phyloP scores from a whole-genome alignment of 163 green algal species.

The Picocystis sp. region DNA sequence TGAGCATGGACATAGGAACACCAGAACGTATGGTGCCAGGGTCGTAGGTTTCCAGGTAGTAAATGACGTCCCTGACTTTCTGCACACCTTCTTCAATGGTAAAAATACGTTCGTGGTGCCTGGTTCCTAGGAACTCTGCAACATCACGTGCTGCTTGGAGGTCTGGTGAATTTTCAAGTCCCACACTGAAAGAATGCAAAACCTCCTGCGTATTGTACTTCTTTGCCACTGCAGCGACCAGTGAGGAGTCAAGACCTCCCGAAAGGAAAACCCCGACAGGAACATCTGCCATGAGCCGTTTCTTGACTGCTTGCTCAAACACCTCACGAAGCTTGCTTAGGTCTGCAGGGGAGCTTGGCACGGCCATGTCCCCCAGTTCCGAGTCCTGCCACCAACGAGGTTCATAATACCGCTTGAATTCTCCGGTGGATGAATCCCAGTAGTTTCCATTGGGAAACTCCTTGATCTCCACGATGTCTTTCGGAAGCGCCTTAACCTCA shows the following conservation, averaged over 20 bases:
- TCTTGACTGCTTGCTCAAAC: slow-evolving; percentile 5
- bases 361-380: not conserved
- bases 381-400: slow-evolving; percentile 1
- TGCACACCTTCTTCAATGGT: slow-evolving; percentile 3
- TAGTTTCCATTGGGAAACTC: not conserved
- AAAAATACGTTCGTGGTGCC: slow-evolving; percentile 2
- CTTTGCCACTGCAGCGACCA: not conserved
- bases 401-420: slow-evolving; percentile 6
- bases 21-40: slow-evolving; percentile 2
- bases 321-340: slow-evolving; percentile 1
- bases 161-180: not conserved
- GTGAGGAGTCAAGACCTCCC: slow-evolving; percentile 5
- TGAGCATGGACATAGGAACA: slow-evolving; percentile 6
- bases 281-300: slow-evolving; percentile 7
- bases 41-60: slow-evolving; percentile 4
- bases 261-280: slow-evolving; percentile 3
- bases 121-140: slow-evolving; percentile 2
- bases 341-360: slow-evolving; percentile 3
- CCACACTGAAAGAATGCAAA: slow-evolving; percentile 3
- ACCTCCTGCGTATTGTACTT: slow-evolving; percentile 1
- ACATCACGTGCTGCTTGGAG: not conserved
- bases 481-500: slow-evolving; percentile 6
- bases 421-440: not conserved
- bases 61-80: slow-evolving; percentile 3
- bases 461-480: slow-evolving; percentile 6